Base-by-base conservation (phyloP, 345 rosid genomes). In the Pugionium dolabratum region DNA sequence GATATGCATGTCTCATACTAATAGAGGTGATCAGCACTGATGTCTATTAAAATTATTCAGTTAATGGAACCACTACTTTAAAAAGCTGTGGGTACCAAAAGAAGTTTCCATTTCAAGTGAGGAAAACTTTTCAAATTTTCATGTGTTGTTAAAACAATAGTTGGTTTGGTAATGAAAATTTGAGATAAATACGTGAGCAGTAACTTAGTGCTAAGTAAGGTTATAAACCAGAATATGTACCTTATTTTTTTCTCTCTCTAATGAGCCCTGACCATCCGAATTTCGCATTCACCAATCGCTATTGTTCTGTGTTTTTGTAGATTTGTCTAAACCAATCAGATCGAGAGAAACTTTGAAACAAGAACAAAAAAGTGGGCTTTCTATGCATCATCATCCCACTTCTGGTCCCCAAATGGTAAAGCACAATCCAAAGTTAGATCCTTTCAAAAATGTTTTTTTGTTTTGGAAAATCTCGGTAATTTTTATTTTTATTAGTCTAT, bases 321-420 rank as follows among this genome's bases (percentile, higher is more conserved):
- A 25, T 58, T 41, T 66, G 1, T 18, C 5, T 11, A 40, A 64
- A 59, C 79, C 79, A 75, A 75, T 50, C 37, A 69, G 69, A 48
- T 50, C 47, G 61, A 37, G 54, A 48, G 63, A 54, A 73, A 61
- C 69, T 54, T 73, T 45, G 73, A 54, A 73, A 73, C 58, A 73
- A 73, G 50, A 59, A 53, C 54, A 67, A 11, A 45, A 59, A 45
- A 59, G 76, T 36, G 10, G 31, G 54, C 40, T 60, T 73, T 58
- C 55, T 73, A 57, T 73, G 73, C 66, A 67, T 67, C 69, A 66
- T 47, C 57, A 60, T 60, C 56, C 77, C 66, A 73, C 72, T 73
- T 53, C 68, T 67, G 68, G 77, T 61, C 73, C 72, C 73, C 32
- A 73, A 66, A 36, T 53, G 44, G 4, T 37, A 40, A 60, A 53